These are phyloP conservation scores for Apiospora arundinis DNA, from an alignment of 2,329 filamentous ascomycete genomes.

Conservation along the genomic window DNA sequence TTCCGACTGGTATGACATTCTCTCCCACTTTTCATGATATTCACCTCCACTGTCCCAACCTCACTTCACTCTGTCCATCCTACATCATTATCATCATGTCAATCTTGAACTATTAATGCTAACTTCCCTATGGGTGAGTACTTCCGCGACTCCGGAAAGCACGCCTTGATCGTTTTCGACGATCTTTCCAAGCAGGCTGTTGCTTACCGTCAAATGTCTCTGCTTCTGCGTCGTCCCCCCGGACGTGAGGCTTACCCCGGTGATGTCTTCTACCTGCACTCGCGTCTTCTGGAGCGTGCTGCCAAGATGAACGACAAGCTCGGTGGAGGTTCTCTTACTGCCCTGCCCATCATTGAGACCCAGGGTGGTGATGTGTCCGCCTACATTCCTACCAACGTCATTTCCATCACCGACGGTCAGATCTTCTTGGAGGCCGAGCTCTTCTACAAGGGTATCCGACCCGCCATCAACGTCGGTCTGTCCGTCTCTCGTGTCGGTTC, in stretches of 20 bases:
- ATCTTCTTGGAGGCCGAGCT: conserved; percentile 99
- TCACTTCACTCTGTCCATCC: neutral
- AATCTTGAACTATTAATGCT: neutral
- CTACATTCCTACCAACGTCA: conserved; percentile 99
- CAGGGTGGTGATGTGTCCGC: conserved; percentile 99
- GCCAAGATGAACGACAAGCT: conserved; percentile 98
- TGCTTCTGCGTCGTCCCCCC: conserved; percentile 94
- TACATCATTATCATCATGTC: neutral
- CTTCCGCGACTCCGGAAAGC: conserved; percentile 86
- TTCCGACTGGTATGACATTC: no score
- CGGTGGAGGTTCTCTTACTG: conserved; percentile 95
- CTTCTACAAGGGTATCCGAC: conserved; percentile 99
- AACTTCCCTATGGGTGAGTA: conserved; percentile 65
- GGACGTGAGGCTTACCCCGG: conserved; percentile 99
- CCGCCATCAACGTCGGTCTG: conserved; percentile 99
- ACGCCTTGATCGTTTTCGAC: conserved; percentile 90
- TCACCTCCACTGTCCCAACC: no score
- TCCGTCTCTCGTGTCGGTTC: conserved; percentile 99
- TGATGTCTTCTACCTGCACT: conserved; percentile 99
- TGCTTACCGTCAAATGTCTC: conserved; percentile 98
- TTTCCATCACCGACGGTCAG: conserved; percentile 99
- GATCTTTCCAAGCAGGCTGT: conserved; percentile 98
- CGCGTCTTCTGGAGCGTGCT: conserved; percentile 97
- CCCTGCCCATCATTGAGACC: conserved; percentile 97
- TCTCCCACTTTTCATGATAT: no score